Percentiles rank a stretch among this genome's conserved stretches.
phyloP scores from a whole-genome alignment of 148 eudicot genomes.

The Selenicereus undatus region DNA sequence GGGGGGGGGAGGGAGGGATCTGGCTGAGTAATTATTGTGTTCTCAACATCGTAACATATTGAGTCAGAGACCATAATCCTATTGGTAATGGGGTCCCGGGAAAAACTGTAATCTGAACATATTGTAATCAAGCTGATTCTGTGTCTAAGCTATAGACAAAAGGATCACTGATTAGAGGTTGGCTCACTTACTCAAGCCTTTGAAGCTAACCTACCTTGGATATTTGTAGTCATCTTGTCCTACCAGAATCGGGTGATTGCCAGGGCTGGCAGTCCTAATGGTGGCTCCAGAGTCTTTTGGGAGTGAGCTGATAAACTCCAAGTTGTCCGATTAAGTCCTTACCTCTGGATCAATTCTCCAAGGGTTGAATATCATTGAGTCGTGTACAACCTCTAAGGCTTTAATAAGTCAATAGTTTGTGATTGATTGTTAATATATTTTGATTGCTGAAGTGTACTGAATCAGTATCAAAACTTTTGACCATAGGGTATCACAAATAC shows the following conservation, averaged over 20 bases:
- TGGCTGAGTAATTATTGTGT: too few species aligned
- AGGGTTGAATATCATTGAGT: too few species aligned
- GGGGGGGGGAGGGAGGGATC: too few species aligned
- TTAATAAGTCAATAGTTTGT: background rate
- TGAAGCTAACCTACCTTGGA: background rate
- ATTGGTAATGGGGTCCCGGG: background rate
- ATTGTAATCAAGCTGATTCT: background rate
- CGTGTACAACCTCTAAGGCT: too few species aligned
- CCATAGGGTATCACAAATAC: slow-evolving; percentile 93
- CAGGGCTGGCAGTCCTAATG: too few species aligned
- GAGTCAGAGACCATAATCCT: background rate
- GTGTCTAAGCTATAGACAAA: background rate
- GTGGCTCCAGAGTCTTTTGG: too few species aligned
- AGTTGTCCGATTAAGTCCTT: too few species aligned
- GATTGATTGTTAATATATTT: background rate
- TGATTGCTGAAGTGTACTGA: background rate
- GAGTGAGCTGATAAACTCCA: too few species aligned
- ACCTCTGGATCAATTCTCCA: too few species aligned
- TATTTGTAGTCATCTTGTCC: too few species aligned
- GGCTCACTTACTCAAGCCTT: background rate
- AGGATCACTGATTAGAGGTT: background rate
- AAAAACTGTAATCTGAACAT: too few species aligned
- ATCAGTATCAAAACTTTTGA: background rate
- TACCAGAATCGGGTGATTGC: too few species aligned
- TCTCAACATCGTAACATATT: background rate